Conservation (phyloP, 345 rosid genomes). For the Arabidopsis suecica region DNA sequence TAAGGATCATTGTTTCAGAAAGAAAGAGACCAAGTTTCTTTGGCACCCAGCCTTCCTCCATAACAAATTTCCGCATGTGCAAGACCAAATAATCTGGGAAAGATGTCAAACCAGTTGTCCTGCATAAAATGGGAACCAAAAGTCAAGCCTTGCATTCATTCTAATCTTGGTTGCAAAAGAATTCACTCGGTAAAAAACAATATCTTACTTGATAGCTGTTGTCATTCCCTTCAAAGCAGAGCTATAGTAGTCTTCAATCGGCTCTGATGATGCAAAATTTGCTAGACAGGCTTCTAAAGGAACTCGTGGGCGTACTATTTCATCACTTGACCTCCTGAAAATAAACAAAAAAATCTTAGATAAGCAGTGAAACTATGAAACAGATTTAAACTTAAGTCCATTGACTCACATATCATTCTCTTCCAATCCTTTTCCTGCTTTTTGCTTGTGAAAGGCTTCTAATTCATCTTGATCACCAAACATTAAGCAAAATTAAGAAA, state of each 20-base stretch:
- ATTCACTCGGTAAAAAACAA: slow-evolving; percentile 5
- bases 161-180: not conserved
- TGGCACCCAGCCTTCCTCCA: slow-evolving; percentile 99
- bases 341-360: slow-evolving; percentile 33
- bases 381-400: slow-evolving; percentile 28
- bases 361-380: slow-evolving; percentile 30
- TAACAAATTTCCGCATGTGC: slow-evolving; percentile 97
- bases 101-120: slow-evolving; percentile 91
- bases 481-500: slow-evolving; percentile 11
- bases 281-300: slow-evolving; percentile 95
- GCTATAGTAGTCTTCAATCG: slow-evolving; percentile 85
- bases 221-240: slow-evolving; percentile 88
- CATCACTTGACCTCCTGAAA: slow-evolving; percentile 68
- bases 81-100: slow-evolving; percentile 95
- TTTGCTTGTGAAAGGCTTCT: slow-evolving; percentile 66
- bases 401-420: slow-evolving; percentile 80
- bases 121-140: slow-evolving; percentile 48
- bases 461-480: slow-evolving; percentile 72
- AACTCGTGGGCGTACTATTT: slow-evolving; percentile 93
- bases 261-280: slow-evolving; percentile 82
- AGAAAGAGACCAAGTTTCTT: slow-evolving; percentile 84
- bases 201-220: slow-evolving; percentile 82
- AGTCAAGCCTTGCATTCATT: slow-evolving; percentile 12
- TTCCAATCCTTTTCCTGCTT: slow-evolving; percentile 68
- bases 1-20: slow-evolving; percentile 23